phyloP scores from a whole-genome alignment of 2,329 filamentous ascomycete species.

The Aspergillus chevalieri region DNA sequence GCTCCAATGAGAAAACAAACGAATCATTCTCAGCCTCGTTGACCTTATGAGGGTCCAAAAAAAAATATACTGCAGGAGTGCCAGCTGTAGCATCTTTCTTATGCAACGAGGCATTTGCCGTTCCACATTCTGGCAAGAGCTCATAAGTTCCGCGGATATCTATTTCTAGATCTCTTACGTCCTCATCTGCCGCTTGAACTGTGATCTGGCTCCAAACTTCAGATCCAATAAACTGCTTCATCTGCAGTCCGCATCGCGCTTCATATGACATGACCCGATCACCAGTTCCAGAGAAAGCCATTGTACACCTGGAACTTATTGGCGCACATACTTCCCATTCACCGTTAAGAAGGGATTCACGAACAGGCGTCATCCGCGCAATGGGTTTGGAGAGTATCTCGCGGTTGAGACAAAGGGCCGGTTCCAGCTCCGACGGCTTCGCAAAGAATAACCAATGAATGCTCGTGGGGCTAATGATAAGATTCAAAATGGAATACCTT shows the following conservation, averaged over 20 bases:
- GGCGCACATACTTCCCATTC: conserved; percentile 43
- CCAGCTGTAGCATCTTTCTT: conserved; percentile 26
- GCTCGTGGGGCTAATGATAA: conserved; percentile 18
- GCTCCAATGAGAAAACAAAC: conserved; percentile 53
- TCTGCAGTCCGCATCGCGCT: conserved; percentile 34
- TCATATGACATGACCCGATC: conserved; percentile 33
- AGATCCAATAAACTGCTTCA: conserved; percentile 32
- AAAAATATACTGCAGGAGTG: conserved; percentile 45
- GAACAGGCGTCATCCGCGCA: conserved; percentile 40
- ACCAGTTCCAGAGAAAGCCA: conserved; percentile 33
- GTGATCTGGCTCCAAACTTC: conserved; percentile 41
- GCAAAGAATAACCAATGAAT: conserved; percentile 47
- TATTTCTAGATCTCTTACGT: conserved; percentile 22
- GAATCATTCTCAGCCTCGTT: conserved; percentile 43
- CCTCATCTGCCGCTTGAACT: conserved; percentile 30
- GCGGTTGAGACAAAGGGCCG: conserved; percentile 35
- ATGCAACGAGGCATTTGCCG: conserved; percentile 51
- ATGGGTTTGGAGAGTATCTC: conserved; percentile 42
- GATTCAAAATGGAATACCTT: conserved; percentile 15
- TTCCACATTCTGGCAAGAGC: conserved; percentile 52
- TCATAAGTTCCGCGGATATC: conserved; percentile 48
- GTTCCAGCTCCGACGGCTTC: conserved; percentile 33
- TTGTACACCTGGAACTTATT: conserved; percentile 25
- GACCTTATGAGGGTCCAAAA: conserved; percentile 51
- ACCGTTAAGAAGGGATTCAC: conserved; percentile 30